phyloP scores from a whole-genome alignment of 2,329 filamentous ascomycete species.

The Seiridium unicorne region DNA sequence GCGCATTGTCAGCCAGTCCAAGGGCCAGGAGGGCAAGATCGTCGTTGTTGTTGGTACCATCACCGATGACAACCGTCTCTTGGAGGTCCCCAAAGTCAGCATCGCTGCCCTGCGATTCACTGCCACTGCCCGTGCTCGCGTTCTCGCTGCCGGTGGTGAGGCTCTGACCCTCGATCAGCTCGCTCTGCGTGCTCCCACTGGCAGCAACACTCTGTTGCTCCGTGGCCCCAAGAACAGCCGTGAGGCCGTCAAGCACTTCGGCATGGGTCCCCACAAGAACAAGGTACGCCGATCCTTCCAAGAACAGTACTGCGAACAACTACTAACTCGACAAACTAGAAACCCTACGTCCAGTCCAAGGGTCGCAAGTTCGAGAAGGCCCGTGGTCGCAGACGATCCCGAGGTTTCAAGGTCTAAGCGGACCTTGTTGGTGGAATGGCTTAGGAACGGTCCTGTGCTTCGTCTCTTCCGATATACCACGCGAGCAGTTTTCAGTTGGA shows the following conservation, averaged over 20 bases:
- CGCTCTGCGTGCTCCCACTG: slow-evolving; percentile 90
- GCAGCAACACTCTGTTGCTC: slow-evolving; percentile 94
- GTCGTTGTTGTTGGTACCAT: slow-evolving; percentile 92
- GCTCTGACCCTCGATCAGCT: slow-evolving; percentile 95
- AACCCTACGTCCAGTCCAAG: slow-evolving; percentile 97
- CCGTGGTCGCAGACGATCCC: slow-evolving; percentile 96
- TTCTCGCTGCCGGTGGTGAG: slow-evolving; percentile 91
- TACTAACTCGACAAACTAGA: slow-evolving; percentile 40
- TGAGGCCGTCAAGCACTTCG: slow-evolving; percentile 99
- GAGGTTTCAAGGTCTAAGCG: slow-evolving; percentile 99
- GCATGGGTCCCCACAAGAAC: slow-evolving; percentile 95
- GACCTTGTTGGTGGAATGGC: slow-evolving; percentile 21
- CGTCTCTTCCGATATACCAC: slow-evolving; percentile 29
- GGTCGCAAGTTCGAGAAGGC: slow-evolving; percentile 99
- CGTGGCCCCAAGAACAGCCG: slow-evolving; percentile 97
- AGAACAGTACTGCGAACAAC: too few relatives aligned
- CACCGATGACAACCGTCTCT: slow-evolving; percentile 95
- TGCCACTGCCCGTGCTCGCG: slow-evolving; percentile 89
- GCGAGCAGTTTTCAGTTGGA: slow-evolving; percentile 20
- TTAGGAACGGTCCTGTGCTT: slow-evolving; percentile 25
- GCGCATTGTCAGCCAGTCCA: slow-evolving; percentile 73
- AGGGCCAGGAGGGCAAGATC: slow-evolving; percentile 74
- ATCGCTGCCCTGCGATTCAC: slow-evolving; percentile 97
- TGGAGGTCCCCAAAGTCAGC: slow-evolving; percentile 87
- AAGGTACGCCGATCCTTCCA: slow-evolving; percentile 43